Evolutionary conservation across 257 asterid species (phyloP).

Genomic region (Solanum tacnaense): DNA sequence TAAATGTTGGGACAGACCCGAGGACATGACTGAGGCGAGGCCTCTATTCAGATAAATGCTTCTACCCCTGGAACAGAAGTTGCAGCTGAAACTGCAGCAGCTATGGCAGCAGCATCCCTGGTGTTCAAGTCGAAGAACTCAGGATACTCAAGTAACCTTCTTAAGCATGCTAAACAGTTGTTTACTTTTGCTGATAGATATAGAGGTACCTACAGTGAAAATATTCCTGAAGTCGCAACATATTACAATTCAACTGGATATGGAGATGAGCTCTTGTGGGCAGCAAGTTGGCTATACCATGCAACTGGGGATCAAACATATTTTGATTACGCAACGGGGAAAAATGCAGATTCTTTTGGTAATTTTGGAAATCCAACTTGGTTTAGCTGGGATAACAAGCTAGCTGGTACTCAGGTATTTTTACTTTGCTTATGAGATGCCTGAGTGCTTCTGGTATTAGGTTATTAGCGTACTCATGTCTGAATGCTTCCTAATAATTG

Average conservation of each 20-base stretch:
- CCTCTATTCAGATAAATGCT: slow-evolving; percentile 54
- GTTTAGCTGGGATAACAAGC: slow-evolving; percentile 96
- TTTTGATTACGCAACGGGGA: slow-evolving; percentile 50
- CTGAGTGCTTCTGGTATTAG: not conserved
- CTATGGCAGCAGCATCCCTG: slow-evolving; percentile 74
- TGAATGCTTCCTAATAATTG: not conserved
- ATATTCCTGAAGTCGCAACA: slow-evolving; percentile 50
- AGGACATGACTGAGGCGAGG: slow-evolving; percentile 46
- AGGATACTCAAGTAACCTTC: slow-evolving; percentile 43
- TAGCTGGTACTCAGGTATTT: slow-evolving; percentile 75
- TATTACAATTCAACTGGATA: slow-evolving; percentile 81
- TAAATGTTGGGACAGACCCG: slow-evolving; percentile 78
- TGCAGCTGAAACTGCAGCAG: slow-evolving; percentile 89
- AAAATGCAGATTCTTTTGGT: slow-evolving; percentile 41
- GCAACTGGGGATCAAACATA: slow-evolving; percentile 60
- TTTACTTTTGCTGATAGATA: slow-evolving; percentile 62
- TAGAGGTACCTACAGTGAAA: slow-evolving; percentile 49
- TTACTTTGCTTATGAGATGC: not conserved
- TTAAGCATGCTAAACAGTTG: slow-evolving; percentile 59
- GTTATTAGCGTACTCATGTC: not conserved
- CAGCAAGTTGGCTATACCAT: slow-evolving; percentile 87
- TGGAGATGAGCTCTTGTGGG: slow-evolving; percentile 97
- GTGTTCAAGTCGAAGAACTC: slow-evolving; percentile 47
- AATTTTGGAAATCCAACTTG: slow-evolving; percentile 71
- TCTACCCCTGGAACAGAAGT: slow-evolving; percentile 72